Evolutionary conservation across 148 eudicot species (phyloP).

Genomic region (Spergularia bocconei): DNA sequence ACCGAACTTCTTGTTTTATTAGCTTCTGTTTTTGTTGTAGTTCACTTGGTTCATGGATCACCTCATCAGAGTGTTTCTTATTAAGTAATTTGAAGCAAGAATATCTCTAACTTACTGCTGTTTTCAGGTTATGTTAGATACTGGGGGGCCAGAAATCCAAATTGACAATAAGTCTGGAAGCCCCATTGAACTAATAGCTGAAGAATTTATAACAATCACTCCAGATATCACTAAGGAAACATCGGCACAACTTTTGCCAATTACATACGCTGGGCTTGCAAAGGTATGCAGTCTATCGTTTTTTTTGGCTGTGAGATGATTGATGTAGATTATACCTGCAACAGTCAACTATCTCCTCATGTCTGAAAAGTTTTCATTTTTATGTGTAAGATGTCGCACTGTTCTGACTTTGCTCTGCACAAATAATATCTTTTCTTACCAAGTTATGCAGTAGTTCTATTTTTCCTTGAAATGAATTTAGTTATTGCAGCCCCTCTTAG

Average conservation of each 20-base stretch:
- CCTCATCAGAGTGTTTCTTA: not conserved
- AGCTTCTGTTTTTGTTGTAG: not conserved
- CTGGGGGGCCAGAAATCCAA: constrained; percentile 65
- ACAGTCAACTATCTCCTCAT: not conserved
- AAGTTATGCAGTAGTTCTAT: too few species aligned
- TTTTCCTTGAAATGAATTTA: not conserved
- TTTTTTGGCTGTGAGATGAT: not conserved
- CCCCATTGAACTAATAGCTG: constrained; percentile 40
- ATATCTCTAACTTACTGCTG: constrained; percentile 10
- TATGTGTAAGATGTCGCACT: constrained; percentile 6
- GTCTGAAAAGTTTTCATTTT: not conserved
- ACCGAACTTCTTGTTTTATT: not conserved
- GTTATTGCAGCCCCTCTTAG: not conserved
- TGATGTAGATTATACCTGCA: not conserved
- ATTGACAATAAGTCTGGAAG: constrained; percentile 48
- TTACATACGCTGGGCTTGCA: constrained; percentile 46
- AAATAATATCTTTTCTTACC: not conserved
- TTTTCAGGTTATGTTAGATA: constrained; percentile 62
- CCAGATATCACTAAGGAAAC: constrained; percentile 45
- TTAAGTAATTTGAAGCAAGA: not conserved
- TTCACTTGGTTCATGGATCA: not conserved
- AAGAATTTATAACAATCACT: constrained; percentile 41
- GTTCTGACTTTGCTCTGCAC: not conserved
- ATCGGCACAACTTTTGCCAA: constrained; percentile 44
- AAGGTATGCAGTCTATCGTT: constrained; percentile 31